Base-by-base conservation (phyloP, 2,329 filamentous ascomycete genomes). In the Paecilomyces niveus region DNA sequence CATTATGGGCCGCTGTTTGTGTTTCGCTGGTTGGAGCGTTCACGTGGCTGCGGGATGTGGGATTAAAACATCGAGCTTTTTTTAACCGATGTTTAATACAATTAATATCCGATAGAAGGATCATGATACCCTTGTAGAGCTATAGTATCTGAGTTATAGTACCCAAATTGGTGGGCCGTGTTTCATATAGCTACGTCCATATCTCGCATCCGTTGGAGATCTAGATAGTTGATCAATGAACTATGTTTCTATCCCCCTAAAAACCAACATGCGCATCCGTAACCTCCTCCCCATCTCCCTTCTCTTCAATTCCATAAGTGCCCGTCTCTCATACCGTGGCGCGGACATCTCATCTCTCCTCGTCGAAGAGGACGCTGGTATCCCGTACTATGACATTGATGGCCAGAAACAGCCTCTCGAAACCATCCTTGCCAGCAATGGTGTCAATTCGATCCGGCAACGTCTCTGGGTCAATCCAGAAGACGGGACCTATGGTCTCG, bases 361-460 rank as follows among this genome's bases (percentile, higher is more conserved):
- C 0, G 72, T 89, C 6, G 83, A 88, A 65, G 87, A 90, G 68
- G 74, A 77, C 2, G 77, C 81, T 0, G 87, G 86, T 1, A 80
- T 83, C 61, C 74, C 74, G 0, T 90, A 88, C 77, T 86, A 84
- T 63, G 83, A 80, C 54, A 70, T 77, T 0, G 75, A 78, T 21
- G 86, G 86, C 39, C 72, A 74, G 1, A 72, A 74, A 0, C 75
- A 84, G 59, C 72, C 83, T 0, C 76, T 90, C 1, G 88, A 90
- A 66, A 78, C 74, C 1, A 89, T 90, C 56, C 74, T 90, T 3
- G 81, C 78, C 3, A 74, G 74, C 10, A 82, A 78, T 29, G 88
- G 87, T 13, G 82, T 89, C 64, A 90, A 89, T 71, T 87, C 84
- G 0, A 83, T 89, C 53, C 83, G 87, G 18, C 87, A 90, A 70